phyloP scores from a whole-genome alignment of 768 basidiomycete species.

The Agrocybe pediades region DNA sequence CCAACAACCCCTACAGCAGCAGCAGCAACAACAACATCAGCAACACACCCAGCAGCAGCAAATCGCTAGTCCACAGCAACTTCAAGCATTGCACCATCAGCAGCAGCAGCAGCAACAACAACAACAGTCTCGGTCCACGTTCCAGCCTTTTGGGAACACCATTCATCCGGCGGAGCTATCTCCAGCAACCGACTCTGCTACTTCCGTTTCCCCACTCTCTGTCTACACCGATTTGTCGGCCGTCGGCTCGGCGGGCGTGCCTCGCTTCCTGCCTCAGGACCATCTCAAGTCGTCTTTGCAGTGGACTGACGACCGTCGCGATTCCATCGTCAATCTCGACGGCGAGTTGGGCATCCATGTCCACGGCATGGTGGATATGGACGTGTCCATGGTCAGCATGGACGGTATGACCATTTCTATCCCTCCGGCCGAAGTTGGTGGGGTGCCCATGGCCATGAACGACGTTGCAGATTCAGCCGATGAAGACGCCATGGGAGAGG shows the following conservation, averaged over 20 bases:
- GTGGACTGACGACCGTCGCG: conserved; percentile 9
- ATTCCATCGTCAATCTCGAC: conserved; percentile 12
- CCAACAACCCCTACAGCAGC: conserved; percentile 8
- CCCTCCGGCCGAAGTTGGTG: conserved; percentile 14
- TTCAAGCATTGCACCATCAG: conserved; percentile 17
- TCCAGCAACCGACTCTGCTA: conserved; percentile 21
- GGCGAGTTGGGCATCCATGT: conserved; percentile 11
- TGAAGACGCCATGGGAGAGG: conserved; percentile 22
- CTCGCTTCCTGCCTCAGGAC: conserved; percentile 11
- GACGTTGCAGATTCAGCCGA: conserved; percentile 12
- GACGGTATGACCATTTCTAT: conserved; percentile 15
- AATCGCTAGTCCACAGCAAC: conserved; percentile 17
- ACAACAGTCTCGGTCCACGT: conserved; percentile 9
- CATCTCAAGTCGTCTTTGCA: conserved; percentile 8
- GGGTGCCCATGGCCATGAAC: conserved; percentile 11
- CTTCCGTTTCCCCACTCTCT: conserved; percentile 21
- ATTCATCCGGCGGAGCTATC: conserved; percentile 29
- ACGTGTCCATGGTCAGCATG: conserved; percentile 21
- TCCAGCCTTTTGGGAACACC: conserved; percentile 17
- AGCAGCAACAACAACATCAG: too few species aligned
- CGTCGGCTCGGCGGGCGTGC: conserved; percentile 9
- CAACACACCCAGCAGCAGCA: too few species aligned
- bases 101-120: conserved; percentile 18
- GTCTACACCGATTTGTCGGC: conserved; percentile 14
- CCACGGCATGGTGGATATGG: conserved; percentile 17